phyloP scores from a whole-genome alignment of 306 rosid genomes.

The Ceratonia siliqua region DNA sequence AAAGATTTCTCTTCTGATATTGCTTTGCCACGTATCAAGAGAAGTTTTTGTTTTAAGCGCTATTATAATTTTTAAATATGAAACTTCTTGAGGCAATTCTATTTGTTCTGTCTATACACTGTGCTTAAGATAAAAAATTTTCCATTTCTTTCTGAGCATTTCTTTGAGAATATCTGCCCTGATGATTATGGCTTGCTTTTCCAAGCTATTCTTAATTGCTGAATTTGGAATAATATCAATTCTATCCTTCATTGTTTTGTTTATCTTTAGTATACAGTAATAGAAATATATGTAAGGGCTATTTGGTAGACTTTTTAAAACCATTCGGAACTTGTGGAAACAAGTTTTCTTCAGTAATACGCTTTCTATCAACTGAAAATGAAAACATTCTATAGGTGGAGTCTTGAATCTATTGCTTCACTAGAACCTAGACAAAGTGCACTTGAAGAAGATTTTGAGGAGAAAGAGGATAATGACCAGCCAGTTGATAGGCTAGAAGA shows the following conservation, averaged over 20 bases:
- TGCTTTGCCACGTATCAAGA: constrained; percentile 92
- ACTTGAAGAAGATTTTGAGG: constrained; percentile 97
- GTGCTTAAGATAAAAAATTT: neutral
- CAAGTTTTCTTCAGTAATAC: neutral
- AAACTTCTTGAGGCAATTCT: neutral
- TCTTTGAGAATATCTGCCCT: neutral
- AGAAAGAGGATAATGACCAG: constrained; percentile 85
- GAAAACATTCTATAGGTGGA: constrained; percentile 56
- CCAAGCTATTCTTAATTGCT: neutral
- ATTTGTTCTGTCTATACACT: neutral
- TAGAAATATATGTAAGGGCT: neutral
- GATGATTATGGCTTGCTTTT: constrained; percentile 3
- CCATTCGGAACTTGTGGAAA: neutral
- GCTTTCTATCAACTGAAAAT: neutral
- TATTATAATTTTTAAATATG: neutral
- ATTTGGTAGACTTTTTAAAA: neutral
- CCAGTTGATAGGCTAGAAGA: constrained; percentile 71
- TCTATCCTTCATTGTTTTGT: neutral
- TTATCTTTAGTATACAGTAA: neutral
- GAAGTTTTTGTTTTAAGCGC: constrained; percentile 35
- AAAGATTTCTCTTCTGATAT: constrained; percentile 89
- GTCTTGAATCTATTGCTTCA: constrained; percentile 64
- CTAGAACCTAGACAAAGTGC: constrained; percentile 88
- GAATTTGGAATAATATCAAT: neutral
- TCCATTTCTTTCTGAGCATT: neutral